A percentile compares a stretch with the other conserved stretches of the same genome.
These are phyloP conservation scores for Suillus spraguei DNA, from an alignment of 768 basidiomycete genomes.

Conservation along the genomic window DNA sequence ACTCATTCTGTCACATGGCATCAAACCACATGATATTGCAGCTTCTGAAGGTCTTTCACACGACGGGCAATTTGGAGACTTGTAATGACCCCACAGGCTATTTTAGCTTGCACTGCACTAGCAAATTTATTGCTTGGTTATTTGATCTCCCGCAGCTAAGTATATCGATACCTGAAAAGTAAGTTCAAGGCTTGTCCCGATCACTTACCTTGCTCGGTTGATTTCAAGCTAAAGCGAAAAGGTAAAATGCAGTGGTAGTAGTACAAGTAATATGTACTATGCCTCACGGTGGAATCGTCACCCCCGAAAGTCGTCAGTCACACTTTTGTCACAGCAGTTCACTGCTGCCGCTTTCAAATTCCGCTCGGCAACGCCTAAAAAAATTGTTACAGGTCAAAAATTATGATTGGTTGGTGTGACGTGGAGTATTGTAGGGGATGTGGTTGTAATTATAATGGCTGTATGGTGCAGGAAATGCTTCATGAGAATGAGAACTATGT, in stretches of 20 bases:
- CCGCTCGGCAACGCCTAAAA: too few species aligned
- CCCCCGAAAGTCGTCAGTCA: too few species aligned
- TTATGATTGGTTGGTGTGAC: too few species aligned
- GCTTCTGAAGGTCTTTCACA: neutral
- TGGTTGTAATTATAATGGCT: too few species aligned
- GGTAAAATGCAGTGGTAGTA: neutral
- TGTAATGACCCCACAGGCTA: neutral
- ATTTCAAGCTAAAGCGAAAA: slow-evolving; percentile 6
- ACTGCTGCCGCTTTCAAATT: too few species aligned
- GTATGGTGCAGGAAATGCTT: too few species aligned
- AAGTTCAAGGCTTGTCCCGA: neutral
- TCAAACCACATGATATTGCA: neutral
- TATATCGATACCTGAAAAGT: neutral
- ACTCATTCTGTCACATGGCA: neutral
- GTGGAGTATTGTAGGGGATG: too few species aligned
- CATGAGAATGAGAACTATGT: too few species aligned
- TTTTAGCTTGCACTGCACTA: neutral
- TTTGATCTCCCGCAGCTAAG: neutral
- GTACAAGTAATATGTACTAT: neutral
- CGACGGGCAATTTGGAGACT: neutral
- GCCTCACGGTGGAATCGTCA: too few species aligned
- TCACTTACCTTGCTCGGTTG: neutral
- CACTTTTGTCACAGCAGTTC: too few species aligned
- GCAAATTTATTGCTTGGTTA: neutral
- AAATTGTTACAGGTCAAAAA: too few species aligned